Evolutionary conservation across 2,329 filamentous ascomycete species (phyloP).

Genomic region (Colletotrichum melonis): DNA sequence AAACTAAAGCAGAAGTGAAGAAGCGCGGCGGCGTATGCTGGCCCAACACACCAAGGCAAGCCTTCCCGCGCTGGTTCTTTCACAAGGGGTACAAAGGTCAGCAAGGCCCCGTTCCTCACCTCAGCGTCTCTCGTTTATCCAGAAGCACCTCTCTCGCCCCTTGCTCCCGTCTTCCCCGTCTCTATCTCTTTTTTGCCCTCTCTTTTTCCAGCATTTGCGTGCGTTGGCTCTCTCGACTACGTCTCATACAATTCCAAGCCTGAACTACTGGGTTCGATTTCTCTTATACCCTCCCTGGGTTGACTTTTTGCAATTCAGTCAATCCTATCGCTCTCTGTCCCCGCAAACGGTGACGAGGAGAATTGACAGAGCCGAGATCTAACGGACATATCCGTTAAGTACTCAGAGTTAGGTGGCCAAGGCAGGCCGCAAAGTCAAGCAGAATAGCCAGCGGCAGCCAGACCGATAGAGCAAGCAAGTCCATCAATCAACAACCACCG

Average conservation of each 20-base stretch:
- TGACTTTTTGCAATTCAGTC: background rate
- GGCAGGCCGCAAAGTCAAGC: constrained; percentile 1
- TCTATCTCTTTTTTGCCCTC: background rate
- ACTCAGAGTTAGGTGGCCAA: background rate
- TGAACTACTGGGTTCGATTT: background rate
- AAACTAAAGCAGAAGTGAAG: constrained; percentile 4
- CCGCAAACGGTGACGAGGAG: background rate
- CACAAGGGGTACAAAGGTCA: constrained; percentile 16
- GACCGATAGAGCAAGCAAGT: constrained; percentile 6
- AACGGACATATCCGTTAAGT: background rate
- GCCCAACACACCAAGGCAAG: constrained; percentile 20
- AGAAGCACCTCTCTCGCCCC: constrained; percentile 9
- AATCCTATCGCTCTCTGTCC: background rate
- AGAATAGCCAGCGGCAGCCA: constrained; percentile 3
- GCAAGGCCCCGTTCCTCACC: constrained; percentile 21
- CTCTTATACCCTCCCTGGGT: background rate
- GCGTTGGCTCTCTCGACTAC: background rate
- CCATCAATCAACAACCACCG: constrained; percentile 6
- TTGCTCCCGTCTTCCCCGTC: background rate
- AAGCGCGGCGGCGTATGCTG: background rate
- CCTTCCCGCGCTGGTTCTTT: background rate
- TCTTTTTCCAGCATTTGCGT: background rate
- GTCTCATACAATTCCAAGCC: background rate
- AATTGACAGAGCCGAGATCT: background rate
- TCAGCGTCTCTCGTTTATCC: background rate